Evolutionary conservation across 805 yeast genomes (phyloP).

Genomic region (Sungouiozyma ichnusensis): DNA sequence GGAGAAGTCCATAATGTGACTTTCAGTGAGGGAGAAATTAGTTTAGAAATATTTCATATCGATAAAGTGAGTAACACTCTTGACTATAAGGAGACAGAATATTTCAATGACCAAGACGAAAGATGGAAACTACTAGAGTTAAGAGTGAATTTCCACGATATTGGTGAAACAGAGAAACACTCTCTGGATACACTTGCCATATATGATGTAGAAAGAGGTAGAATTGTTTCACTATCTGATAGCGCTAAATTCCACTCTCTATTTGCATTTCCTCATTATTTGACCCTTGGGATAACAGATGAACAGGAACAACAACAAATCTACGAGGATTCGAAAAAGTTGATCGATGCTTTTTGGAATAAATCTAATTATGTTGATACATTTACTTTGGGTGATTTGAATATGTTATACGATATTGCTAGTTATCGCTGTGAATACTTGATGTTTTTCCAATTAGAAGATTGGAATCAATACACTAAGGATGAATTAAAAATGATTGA

Average conservation of each 20-base stretch:
- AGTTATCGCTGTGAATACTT: conserved; percentile 57
- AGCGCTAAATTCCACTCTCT: conserved; percentile 56
- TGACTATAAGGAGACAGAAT: conserved; percentile 10
- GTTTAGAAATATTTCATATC: conserved; percentile 15
- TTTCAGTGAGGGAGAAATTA: conserved; percentile 19
- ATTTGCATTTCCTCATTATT: conserved; percentile 50
- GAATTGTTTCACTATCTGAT: conserved; percentile 45
- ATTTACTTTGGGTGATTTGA: conserved; percentile 35
- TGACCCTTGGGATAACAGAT: conserved; percentile 30
- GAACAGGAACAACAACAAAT: conserved; percentile 30
- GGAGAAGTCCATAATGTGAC: conserved; percentile 23
- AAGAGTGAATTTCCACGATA: conserved; percentile 31
- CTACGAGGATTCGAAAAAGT: conserved; percentile 36
- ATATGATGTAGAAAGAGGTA: conserved; percentile 57
- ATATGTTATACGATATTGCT: conserved; percentile 26
- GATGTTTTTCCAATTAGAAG: conserved; percentile 54
- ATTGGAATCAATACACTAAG: conserved; percentile 40
- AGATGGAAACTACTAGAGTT: conserved; percentile 32
- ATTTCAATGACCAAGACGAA: conserved; percentile 29
- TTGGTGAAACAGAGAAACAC: conserved; percentile 40
- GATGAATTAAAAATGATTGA: conserved; percentile 55
- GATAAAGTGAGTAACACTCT: conserved; percentile 13
- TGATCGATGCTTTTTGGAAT: conserved; percentile 37
- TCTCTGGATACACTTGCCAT: conserved; percentile 45
- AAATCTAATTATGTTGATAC: conserved; percentile 34